phyloP scores from a whole-genome alignment of 257 asterid species.

The Petrea volubilis region DNA sequence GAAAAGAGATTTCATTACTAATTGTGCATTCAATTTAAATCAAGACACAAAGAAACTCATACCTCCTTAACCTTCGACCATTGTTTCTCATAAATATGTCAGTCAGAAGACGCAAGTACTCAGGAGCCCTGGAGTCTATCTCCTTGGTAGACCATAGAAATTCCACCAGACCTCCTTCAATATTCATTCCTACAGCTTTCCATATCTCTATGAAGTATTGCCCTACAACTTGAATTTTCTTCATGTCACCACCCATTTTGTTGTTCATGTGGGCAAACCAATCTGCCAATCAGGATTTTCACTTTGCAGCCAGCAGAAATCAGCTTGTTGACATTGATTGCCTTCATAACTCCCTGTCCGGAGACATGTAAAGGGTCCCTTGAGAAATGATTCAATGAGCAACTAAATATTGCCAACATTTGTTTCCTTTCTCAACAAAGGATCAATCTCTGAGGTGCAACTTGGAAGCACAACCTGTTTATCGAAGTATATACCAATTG shows the following conservation, averaged over 20 bases:
- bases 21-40: not conserved
- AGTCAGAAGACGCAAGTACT: slow-evolving; percentile 92
- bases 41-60: not conserved
- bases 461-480: not conserved
- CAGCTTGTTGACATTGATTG: slow-evolving; percentile 79
- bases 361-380: not conserved
- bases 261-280: slow-evolving; percentile 91
- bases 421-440: not conserved
- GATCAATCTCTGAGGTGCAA: not conserved
- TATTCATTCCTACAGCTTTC: slow-evolving; percentile 90
- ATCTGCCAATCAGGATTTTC: slow-evolving; percentile 91
- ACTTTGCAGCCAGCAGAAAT: slow-evolving; percentile 89
- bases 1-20: not conserved
- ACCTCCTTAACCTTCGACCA: slow-evolving; percentile 77
- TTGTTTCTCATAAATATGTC: slow-evolving; percentile 80
- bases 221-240: slow-evolving; percentile 74
- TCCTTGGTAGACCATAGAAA: slow-evolving; percentile 92
- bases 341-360: slow-evolving; percentile 91
- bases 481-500: too few relatives aligned
- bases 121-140: slow-evolving; percentile 68
- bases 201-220: slow-evolving; percentile 83
- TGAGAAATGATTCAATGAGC: not conserved
- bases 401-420: too few relatives aligned
- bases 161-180: slow-evolving; percentile 76
- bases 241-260: slow-evolving; percentile 92